Evolutionary conservation across 2,329 filamentous ascomycete species (phyloP).

Genomic region (Arachnopeziza araneosa): DNA sequence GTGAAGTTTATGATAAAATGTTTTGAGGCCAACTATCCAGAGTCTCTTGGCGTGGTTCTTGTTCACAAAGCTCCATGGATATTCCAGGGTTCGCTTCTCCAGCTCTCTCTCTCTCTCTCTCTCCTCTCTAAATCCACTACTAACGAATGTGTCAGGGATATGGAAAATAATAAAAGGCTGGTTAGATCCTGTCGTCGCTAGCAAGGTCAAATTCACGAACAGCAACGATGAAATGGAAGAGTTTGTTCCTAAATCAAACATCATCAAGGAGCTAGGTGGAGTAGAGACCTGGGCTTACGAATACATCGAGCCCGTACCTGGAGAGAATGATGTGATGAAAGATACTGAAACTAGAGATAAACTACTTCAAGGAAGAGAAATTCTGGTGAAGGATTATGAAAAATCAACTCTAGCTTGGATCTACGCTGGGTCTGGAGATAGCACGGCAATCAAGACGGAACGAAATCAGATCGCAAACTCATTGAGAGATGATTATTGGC

Average conservation of each 20-base stretch:
- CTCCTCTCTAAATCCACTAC: not conserved
- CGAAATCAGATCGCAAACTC: conserved; percentile 56
- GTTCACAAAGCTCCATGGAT: conserved; percentile 97
- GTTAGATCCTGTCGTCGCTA: conserved; percentile 93
- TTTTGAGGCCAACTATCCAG: conserved; percentile 97
- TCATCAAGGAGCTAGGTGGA: conserved; percentile 80
- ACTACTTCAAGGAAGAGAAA: conserved; percentile 57
- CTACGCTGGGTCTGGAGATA: conserved; percentile 31
- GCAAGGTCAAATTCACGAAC: conserved; percentile 91
- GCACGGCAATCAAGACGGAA: conserved; percentile 45
- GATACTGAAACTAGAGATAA: conserved; percentile 56
- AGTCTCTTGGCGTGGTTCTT: conserved; percentile 81
- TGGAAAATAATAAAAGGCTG: conserved; percentile 95
- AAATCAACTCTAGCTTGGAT: conserved; percentile 73
- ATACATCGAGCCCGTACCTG: conserved; percentile 69
- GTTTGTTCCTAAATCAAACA: conserved; percentile 65
- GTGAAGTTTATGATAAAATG: conserved; percentile 99
- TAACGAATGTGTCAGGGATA: conserved; percentile 51
- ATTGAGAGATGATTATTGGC: conserved; percentile 77
- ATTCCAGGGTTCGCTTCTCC: conserved; percentile 63
- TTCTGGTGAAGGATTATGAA: conserved; percentile 70
- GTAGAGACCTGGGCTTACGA: conserved; percentile 78
- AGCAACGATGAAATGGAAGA: conserved; percentile 70
- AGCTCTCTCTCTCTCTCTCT: no score
- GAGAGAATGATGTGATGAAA: conserved; percentile 74